A percentile compares a stretch with the other conserved stretches of the same genome.
Conservation (phyloP, 495 filamentous ascomycete genomes). For the Ascodesmis nigricans region DNA sequence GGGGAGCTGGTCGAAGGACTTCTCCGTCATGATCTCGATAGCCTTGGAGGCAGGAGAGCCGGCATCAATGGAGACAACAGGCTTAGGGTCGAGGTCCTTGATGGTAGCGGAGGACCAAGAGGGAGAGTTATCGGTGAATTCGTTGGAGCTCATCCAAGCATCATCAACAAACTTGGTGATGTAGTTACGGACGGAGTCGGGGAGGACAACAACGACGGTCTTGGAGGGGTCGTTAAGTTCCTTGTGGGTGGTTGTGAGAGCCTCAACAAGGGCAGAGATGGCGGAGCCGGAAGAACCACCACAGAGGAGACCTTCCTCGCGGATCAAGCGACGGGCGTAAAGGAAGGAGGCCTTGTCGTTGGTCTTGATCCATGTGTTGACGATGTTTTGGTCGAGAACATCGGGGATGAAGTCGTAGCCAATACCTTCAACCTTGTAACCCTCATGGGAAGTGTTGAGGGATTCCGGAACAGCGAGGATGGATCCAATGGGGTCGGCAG, state of each 20-base stretch:
- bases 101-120: slow-evolving; percentile 39
- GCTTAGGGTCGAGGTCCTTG: slow-evolving; percentile 63
- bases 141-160: slow-evolving; percentile 91
- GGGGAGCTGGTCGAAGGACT: slow-evolving; percentile 87
- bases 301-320: slow-evolving; percentile 84
- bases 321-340: slow-evolving; percentile 70
- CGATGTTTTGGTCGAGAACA: slow-evolving; percentile 55
- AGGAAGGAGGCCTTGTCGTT: slow-evolving; percentile 78
- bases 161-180: slow-evolving; percentile 98
- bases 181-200: slow-evolving; percentile 92
- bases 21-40: slow-evolving; percentile 91
- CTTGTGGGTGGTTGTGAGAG: slow-evolving; percentile 50
- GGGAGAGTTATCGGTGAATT: slow-evolving; percentile 46
- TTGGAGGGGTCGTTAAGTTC: slow-evolving; percentile 15
- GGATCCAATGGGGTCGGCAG: slow-evolving; percentile 75
- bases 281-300: slow-evolving; percentile 90
- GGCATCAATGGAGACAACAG: slow-evolving; percentile 60
- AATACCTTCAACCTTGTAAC: slow-evolving; percentile 97
- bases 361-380: slow-evolving; percentile 98
- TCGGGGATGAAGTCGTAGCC: slow-evolving; percentile 97
- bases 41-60: slow-evolving; percentile 52
- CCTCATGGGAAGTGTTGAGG: slow-evolving; percentile 56
- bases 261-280: slow-evolving; percentile 61
- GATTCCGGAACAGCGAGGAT: slow-evolving; percentile 59
- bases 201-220: slow-evolving; percentile 70